Base-by-base conservation (phyloP, 371 early-diverging fungal genomes). In the Nosema bombycis region DNA sequence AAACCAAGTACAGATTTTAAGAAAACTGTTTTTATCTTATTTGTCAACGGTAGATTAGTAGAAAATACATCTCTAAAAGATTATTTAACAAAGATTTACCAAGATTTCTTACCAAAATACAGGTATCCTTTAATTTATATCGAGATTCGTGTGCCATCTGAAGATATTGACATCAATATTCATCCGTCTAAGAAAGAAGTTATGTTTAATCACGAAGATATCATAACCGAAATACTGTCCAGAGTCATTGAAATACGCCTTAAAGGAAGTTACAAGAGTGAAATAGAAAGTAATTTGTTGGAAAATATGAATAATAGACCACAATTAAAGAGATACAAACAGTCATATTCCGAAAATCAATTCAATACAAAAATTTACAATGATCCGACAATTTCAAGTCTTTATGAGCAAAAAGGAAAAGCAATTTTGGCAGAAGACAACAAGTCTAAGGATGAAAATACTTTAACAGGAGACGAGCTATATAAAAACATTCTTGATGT, bases 161-260 rank as follows among this genome's bases (percentile, higher is more conserved):
- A 89, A 33, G 89, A 90, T 70, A 91, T 96, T 0, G 98, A 98
- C 85, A 96, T 96, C 2, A 98, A 98, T 84, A 93, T 98, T 0
- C 96, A 96, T 86, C 96, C 97, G 0, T 93, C 95, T 38, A 96
- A 96, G 79, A 88, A 89, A 26, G 92, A 94, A 88, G 94, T 96
- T 14, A 90, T 91, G 70, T 91, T 96, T 71, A 82, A 93, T 73
- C 87, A 94, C 78, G 92, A 94, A 81, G 93, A 95, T n/a, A 79
- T 85, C 21, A 88, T 96, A 21, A 85, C 92, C 15, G 88, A 88
- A 78, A 83, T 37, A 3, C 24, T 75, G 23, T 30, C 14, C 46
- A 33, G 12, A 36, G 56, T 66, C 1, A 38, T 75, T 24, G 30
- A 30, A 37, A 36, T 24, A 1, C 55, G 36, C 36, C 57, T 75